Conservation (phyloP, 2,329 filamentous ascomycete genomes). For the Colletotrichum musicola region DNA sequence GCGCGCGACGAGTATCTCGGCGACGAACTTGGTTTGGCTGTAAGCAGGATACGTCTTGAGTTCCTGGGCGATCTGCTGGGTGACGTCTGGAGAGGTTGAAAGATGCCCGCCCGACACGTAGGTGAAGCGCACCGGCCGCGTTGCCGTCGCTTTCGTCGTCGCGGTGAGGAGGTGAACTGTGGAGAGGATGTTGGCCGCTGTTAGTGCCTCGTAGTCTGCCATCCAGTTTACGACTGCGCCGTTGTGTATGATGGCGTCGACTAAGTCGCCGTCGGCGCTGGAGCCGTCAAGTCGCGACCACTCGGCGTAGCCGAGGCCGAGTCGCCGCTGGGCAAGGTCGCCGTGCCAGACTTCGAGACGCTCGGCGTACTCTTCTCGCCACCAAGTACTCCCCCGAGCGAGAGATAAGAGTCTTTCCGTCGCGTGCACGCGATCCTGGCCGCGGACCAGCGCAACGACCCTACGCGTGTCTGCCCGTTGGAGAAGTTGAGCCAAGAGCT, state of each 20-base stretch:
- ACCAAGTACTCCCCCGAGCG: slow-evolving; percentile 38
- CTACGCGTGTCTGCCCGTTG: not conserved
- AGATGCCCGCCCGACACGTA: slow-evolving; percentile 33
- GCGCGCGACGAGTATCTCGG: slow-evolving; percentile 39
- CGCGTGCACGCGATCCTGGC: slow-evolving; percentile 22
- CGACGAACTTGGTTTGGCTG: slow-evolving; percentile 43
- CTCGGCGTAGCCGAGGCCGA: slow-evolving; percentile 11
- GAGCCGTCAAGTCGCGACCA: slow-evolving; percentile 27
- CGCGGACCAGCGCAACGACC: slow-evolving; percentile 34
- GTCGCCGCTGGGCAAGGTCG: slow-evolving; percentile 13
- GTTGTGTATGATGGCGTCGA: slow-evolving; percentile 30
- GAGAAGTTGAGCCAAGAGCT: slow-evolving; percentile 34
- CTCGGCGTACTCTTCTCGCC: slow-evolving; percentile 21
- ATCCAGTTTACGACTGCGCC: slow-evolving; percentile 37
- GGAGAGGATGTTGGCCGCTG: slow-evolving; percentile 20
- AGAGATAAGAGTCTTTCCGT: slow-evolving; percentile 34
- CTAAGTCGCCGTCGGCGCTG: not conserved
- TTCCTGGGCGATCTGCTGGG: slow-evolving; percentile 2
- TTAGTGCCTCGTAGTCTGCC: slow-evolving; percentile 23
- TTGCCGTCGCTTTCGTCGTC: not conserved
- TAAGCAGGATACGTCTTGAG: slow-evolving; percentile 36
- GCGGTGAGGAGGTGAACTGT: slow-evolving; percentile 24
- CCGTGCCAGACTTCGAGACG: slow-evolving; percentile 36
- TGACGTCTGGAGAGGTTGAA: slow-evolving; percentile 23
- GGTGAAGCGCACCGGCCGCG: slow-evolving; percentile 10